Evolutionary conservation across 768 basidiomycete species (phyloP), one percentile per base, ranked within the genome.

Genomic region (Xerocomus brunneocitrinus): DNA sequence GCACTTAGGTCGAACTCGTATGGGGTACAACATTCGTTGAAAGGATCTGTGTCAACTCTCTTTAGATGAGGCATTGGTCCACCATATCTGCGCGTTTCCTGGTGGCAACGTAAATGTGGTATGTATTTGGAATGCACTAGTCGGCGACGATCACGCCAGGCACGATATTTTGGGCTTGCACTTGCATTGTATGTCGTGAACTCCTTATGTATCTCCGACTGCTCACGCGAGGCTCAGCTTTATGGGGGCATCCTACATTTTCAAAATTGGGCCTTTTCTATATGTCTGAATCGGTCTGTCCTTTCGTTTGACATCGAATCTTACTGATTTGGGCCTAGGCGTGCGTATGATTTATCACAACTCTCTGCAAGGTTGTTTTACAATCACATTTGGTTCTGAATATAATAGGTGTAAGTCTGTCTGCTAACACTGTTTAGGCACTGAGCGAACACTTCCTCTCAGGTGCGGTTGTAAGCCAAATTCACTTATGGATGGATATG

Each of bases 61-160:
- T n/a, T n/a, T 32, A 57, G 57, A 41, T 52, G 57, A 52, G 32
- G 19, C 42, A 54, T 4, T 60, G 58, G 59, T 47, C 58, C 25
- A 8, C 7, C 8, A 56, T 44, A 32, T 53, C 54, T 7, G 50
- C 51, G 1, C 51, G 59, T 36, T 60, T 55, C 35, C n/a, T 60
- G 8, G 36, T 50, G 50, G 59, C 60, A 51, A 46, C 3, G 14
- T 38, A 8, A 16, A n/a, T 25, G 16, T 19, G 39, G 24, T 14
- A 13, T 16, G 24, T 14, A 13, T 16, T 38, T 43, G 5, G 9
- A 3, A 16, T 39, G 0, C 0, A 5, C 27, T n/a, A n/a, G 8
- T 42, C 41, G 5, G 48, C n/a, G 13, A 24, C 4, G 8, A 22
- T 19, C 14, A 13, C 24, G 13, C 8, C 27, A 53, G 58, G 31